These are phyloP conservation scores for Pythium myriotylum DNA, from an alignment of 352 stramenopile genomes.

Conservation along the genomic window DNA sequence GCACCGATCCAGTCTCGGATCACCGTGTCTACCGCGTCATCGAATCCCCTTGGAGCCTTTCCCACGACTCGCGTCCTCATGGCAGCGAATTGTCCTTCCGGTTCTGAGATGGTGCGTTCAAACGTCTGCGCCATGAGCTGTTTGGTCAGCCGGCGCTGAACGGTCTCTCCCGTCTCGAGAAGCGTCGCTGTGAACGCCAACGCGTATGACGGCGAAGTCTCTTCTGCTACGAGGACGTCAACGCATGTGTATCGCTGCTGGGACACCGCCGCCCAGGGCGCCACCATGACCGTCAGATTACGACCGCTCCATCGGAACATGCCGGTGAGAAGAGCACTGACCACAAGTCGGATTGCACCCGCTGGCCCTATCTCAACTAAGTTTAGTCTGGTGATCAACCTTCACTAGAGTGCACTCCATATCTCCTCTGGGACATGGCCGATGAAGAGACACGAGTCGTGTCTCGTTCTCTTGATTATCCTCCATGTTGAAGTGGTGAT, in stretches of 20 bases:
- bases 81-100: neutral
- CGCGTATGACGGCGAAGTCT: constrained; percentile 41
- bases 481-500: no score
- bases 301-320: constrained; percentile 11
- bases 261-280: constrained; percentile 20
- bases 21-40: constrained; percentile 38
- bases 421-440: neutral
- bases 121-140: constrained; percentile 49
- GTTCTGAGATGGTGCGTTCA: constrained; percentile 33
- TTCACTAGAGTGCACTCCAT: neutral
- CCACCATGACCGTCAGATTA: constrained; percentile 18
- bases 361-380: no score
- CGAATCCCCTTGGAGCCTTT: constrained; percentile 1
- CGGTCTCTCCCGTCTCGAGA: neutral
- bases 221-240: constrained; percentile 39
- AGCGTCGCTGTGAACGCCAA: constrained; percentile 40
- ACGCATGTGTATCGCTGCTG: constrained; percentile 28
- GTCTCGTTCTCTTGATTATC: no score
- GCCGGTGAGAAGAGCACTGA: neutral
- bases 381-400: no score
- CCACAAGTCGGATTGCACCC: neutral
- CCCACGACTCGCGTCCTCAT: constrained; percentile 9
- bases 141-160: constrained; percentile 42
- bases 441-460: no score
- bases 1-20: constrained; percentile 40